Evolutionary conservation across 1,284 basidiomycete species (phyloP).

Genomic region (Phellopilus nigrolimitatus): DNA sequence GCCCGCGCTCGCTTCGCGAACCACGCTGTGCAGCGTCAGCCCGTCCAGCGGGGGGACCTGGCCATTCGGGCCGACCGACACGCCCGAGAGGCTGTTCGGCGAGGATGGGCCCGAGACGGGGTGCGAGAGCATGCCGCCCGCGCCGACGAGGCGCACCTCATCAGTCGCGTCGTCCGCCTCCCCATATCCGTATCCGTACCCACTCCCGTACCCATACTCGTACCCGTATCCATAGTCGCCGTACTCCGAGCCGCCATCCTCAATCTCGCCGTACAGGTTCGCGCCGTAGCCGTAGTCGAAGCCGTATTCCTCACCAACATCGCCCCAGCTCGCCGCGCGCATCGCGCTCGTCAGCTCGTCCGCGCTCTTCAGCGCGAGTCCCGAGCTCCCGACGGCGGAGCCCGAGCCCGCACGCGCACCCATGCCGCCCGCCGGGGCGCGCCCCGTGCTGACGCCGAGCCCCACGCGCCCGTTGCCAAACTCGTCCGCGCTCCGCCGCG

Average conservation of each 20-base stretch:
- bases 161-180: constrained; percentile 7
- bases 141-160: constrained; percentile 15
- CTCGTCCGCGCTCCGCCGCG: constrained; percentile 13
- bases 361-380: constrained; percentile 9
- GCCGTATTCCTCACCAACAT: constrained; percentile 10
- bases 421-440: neutral
- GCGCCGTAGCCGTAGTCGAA: constrained; percentile 12
- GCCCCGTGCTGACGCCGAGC: neutral
- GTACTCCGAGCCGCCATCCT: constrained; percentile 3
- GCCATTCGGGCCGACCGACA: constrained; percentile 7
- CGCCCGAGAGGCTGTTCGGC: constrained; percentile 16
- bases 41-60: constrained; percentile 5
- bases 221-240: constrained; percentile 8
- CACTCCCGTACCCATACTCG: constrained; percentile 1
- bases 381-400: constrained; percentile 1
- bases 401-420: constrained; percentile 9
- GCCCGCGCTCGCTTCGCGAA: neutral
- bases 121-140: constrained; percentile 16
- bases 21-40: constrained; percentile 1
- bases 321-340: constrained; percentile 19
- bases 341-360: constrained; percentile 16
- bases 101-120: constrained; percentile 16
- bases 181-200: constrained; percentile 8
- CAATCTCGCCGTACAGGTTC: neutral
- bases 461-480: constrained; percentile 5